phyloP scores from a whole-genome alignment of 2,329 filamentous ascomycete genomes.

The Kalmusia sp. region DNA sequence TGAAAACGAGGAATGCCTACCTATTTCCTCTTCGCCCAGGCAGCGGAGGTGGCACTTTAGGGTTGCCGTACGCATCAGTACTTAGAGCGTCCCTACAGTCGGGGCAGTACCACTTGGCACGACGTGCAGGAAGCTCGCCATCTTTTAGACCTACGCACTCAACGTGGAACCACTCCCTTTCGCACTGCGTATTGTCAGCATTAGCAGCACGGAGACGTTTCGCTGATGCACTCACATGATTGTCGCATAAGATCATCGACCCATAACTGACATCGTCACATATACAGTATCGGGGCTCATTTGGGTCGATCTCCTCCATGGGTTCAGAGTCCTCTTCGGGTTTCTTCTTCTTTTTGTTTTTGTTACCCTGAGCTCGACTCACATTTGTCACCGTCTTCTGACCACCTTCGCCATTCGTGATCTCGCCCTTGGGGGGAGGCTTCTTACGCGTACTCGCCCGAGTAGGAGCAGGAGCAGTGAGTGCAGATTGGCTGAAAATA shows the following conservation, averaged over 20 bases:
- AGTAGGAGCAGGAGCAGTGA: constrained; percentile 38
- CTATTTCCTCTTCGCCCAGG: constrained; percentile 41
- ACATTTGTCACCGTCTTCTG: constrained; percentile 73
- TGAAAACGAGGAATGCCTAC: constrained; percentile 35
- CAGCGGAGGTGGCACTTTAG: constrained; percentile 36
- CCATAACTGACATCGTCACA: constrained; percentile 84
- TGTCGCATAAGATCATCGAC: constrained; percentile 84
- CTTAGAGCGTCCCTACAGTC: constrained; percentile 61
- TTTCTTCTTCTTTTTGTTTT: constrained; percentile 58
- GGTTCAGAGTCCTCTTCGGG: constrained; percentile 31
- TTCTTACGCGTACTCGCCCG: constrained; percentile 63
- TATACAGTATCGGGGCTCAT: constrained; percentile 78
- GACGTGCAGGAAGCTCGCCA: constrained; percentile 69
- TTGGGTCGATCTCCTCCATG: constrained; percentile 67
- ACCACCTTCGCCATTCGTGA: constrained; percentile 66
- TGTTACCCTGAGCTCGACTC: constrained; percentile 63
- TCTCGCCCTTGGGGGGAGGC: constrained; percentile 76
- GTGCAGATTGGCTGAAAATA: constrained; percentile 52
- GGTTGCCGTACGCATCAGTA: constrained; percentile 44
- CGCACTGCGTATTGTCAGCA: constrained; percentile 62
- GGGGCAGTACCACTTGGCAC: constrained; percentile 85
- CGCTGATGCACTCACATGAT: constrained; percentile 59
- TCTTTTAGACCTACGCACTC: constrained; percentile 72
- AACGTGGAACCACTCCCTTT: constrained; percentile 86
- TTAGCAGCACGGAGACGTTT: neutral